Conservation (phyloP, 1,139 yeast genomes). For the Insectozyma bohioensis region DNA sequence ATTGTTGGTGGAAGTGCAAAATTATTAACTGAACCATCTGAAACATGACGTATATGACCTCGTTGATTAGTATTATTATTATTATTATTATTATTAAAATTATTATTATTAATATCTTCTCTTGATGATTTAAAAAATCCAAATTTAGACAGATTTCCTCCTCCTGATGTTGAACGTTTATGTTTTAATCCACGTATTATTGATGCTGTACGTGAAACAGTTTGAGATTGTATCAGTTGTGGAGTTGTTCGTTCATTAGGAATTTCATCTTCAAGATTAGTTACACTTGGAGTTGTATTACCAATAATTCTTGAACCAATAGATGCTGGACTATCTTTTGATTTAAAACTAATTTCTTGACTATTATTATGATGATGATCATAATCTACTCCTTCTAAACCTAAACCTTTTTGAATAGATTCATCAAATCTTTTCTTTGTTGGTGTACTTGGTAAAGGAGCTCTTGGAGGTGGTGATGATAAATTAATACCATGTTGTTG, state of each 20-base stretch:
- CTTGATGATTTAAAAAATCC: conserved; percentile 31
- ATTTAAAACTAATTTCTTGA: too few relatives aligned
- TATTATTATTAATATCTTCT: conserved; percentile 16
- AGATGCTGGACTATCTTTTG: conserved; percentile 6
- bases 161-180: conserved; percentile 44
- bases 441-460: conserved; percentile 33
- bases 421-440: conserved; percentile 12
- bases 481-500: conserved; percentile 10
- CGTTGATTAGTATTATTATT: too few relatives aligned
- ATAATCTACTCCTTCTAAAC: conserved; percentile 39
- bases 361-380: conserved; percentile 14
- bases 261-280: conserved; percentile 33
- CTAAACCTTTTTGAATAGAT: conserved; percentile 35
- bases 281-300: conserved; percentile 34
- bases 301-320: conserved; percentile 16
- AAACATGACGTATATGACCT: conserved; percentile 41
- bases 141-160: conserved; percentile 35
- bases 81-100: too few relatives aligned
- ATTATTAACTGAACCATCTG: conserved; percentile 38
- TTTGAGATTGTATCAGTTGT: conserved; percentile 4
- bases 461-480: conserved; percentile 37
- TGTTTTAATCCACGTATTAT: conserved; percentile 35
- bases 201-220: conserved; percentile 18
- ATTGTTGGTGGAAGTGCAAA: conserved; percentile 26
- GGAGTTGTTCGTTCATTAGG: too few relatives aligned